These are phyloP conservation scores for Geum urbanum DNA, from an alignment of 306 rosid species.

Conservation along the genomic window DNA sequence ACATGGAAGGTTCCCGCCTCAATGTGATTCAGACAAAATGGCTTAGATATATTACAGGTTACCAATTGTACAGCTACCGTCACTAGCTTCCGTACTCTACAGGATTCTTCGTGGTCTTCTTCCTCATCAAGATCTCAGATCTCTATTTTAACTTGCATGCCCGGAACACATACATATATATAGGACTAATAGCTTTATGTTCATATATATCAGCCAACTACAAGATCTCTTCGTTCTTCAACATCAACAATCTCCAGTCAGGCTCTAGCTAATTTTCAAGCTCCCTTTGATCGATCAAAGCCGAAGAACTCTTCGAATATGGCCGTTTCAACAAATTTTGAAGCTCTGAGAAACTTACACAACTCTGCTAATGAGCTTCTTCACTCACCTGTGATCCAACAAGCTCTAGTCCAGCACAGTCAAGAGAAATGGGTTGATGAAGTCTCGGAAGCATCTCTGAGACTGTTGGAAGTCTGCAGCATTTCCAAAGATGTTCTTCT, in stretches of 20 bases:
- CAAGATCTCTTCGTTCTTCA: neutral
- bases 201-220: neutral
- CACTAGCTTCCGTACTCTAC: conserved; percentile 33
- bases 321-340: conserved; percentile 49
- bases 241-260: neutral
- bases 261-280: neutral
- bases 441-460: conserved; percentile 49
- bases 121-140: conserved; percentile 33
- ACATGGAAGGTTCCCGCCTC: conserved; percentile 2
- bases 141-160: neutral
- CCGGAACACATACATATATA: neutral
- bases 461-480: conserved; percentile 53
- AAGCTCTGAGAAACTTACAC: conserved; percentile 49
- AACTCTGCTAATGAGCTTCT: conserved; percentile 51
- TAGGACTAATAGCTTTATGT: neutral
- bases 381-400: conserved; percentile 45
- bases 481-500: conserved; percentile 52
- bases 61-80: conserved; percentile 10
- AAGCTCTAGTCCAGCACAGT: conserved; percentile 27
- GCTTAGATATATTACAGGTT: neutral
- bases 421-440: conserved; percentile 52
- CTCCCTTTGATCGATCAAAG: neutral
- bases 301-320: neutral
- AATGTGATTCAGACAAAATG: conserved; percentile 27
- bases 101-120: conserved; percentile 36